These are phyloP conservation scores for Cordyceps pruinosa DNA, from an alignment of 2,329 filamentous ascomycete genomes.

Conservation along the genomic window DNA sequence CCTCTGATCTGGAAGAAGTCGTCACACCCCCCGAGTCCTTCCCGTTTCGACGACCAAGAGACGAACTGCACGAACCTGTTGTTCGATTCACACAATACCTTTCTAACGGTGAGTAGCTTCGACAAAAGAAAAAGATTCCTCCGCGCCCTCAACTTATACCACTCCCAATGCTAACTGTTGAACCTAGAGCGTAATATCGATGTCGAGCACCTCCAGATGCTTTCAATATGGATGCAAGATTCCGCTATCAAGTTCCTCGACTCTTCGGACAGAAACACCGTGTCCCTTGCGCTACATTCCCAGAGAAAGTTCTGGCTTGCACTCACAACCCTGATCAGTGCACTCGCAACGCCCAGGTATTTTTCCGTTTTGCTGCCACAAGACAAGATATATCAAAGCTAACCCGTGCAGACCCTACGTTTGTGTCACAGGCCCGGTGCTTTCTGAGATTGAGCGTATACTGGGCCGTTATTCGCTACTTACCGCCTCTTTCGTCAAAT, in stretches of 20 bases:
- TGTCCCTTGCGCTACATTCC: neutral
- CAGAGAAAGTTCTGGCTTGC: conserved; percentile 3
- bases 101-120: conserved; percentile 21
- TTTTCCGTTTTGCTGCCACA: neutral
- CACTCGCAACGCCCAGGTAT: neutral
- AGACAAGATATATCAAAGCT: neutral
- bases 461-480: neutral
- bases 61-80: conserved; percentile 26
- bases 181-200: neutral
- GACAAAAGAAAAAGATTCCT: no score
- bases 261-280: conserved; percentile 23
- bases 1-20: conserved; percentile 7
- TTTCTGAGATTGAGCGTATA: neutral
- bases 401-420: neutral
- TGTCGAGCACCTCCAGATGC: conserved; percentile 24
- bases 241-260: conserved; percentile 37
- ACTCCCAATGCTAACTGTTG: neutral
- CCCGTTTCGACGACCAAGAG: conserved; percentile 34
- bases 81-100: conserved; percentile 32
- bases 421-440: neutral
- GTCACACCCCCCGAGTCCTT: conserved; percentile 25
- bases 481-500: neutral
- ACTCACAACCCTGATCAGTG: neutral
- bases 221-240: conserved; percentile 36
- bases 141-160: no score